These are phyloP conservation scores for Brassica rapa DNA, from an alignment of 345 rosid species.

Conservation along the genomic window DNA sequence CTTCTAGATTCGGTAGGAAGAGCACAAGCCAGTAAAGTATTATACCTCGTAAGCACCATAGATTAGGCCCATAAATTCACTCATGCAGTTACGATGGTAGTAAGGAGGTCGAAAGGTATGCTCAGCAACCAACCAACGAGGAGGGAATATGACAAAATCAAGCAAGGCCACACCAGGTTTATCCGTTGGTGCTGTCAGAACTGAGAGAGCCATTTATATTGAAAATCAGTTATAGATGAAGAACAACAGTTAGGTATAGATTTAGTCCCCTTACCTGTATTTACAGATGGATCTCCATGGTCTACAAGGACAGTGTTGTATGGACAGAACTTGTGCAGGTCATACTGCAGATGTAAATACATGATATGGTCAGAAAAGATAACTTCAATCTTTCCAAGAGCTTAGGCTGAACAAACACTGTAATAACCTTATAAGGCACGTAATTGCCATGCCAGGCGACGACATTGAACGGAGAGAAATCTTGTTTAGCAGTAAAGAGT, in stretches of 20 bases:
- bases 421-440: slow-evolving; percentile 80
- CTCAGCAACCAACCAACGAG: slow-evolving; percentile 95
- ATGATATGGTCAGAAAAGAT: neutral
- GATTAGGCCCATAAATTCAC: slow-evolving; percentile 96
- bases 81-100: slow-evolving; percentile 98
- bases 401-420: neutral
- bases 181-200: slow-evolving; percentile 95
- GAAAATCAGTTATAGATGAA: neutral
- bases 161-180: slow-evolving; percentile 94
- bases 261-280: slow-evolving; percentile 58
- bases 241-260: neutral
- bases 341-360: slow-evolving; percentile 57
- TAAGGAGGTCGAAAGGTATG: slow-evolving; percentile 96
- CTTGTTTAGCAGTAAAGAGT: slow-evolving; percentile 84
- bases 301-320: slow-evolving; percentile 89
- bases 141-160: slow-evolving; percentile 96
- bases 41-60: slow-evolving; percentile 91
- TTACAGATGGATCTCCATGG: slow-evolving; percentile 91
- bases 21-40: neutral
- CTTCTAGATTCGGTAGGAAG: neutral
- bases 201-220: slow-evolving; percentile 45
- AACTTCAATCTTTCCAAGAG: neutral
- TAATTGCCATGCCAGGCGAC: slow-evolving; percentile 99
- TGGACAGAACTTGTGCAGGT: slow-evolving; percentile 87
- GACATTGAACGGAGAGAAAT: slow-evolving; percentile 94